Percentiles rank a stretch among this genome's conserved stretches.
Conservation (phyloP, 768 basidiomycete genomes). For the Boletus pseudo-olivaceus region DNA sequence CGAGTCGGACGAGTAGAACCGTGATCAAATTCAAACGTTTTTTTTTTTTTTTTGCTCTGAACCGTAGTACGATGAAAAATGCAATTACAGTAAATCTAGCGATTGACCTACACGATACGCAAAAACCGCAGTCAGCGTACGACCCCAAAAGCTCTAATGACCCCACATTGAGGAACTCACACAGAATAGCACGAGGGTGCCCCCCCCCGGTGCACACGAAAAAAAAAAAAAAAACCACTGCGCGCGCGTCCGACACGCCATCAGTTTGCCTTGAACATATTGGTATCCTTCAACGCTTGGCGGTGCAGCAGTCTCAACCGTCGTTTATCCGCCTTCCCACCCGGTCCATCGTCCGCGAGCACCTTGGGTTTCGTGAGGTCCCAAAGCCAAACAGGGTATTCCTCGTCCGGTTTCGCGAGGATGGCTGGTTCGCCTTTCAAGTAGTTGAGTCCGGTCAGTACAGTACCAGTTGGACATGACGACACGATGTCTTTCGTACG, state of each 20-base stretch:
- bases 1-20: conserved; percentile 23
- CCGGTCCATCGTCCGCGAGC: conserved; percentile 68
- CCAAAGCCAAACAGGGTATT: conserved; percentile 92
- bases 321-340: conserved; percentile 59
- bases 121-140: background rate
- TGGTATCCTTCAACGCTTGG: conserved; percentile 72
- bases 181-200: no score
- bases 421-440: conserved; percentile 80
- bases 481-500: conserved; percentile 36
- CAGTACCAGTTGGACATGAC: conserved; percentile 68
- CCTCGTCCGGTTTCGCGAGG: conserved; percentile 72
- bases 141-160: background rate
- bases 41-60: no score
- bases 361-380: conserved; percentile 59
- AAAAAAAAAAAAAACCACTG: no score
- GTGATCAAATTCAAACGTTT: no score
- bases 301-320: conserved; percentile 59
- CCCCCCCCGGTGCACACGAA: no score
- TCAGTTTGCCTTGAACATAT: conserved; percentile 83
- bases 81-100: background rate
- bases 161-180: background rate
- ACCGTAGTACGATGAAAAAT: background rate
- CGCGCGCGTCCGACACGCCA: background rate
- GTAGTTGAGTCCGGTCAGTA: conserved; percentile 78
- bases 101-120: background rate